phyloP scores from a whole-genome alignment of 768 basidiomycete genomes.

The Tephrocybe sp. region DNA sequence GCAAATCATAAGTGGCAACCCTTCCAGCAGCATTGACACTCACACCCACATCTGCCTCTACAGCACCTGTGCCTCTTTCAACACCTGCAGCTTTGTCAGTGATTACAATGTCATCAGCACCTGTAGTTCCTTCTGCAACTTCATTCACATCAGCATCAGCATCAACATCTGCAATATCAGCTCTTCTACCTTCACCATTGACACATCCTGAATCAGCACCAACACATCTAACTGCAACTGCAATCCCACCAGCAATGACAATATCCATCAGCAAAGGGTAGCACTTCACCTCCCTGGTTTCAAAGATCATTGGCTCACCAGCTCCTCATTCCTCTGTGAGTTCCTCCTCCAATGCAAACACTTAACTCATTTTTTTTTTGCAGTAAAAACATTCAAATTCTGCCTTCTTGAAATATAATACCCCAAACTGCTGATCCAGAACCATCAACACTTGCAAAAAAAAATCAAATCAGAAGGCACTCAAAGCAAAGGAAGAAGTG shows the following conservation, averaged over 20 bases:
- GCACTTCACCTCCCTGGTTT: too few relatives aligned
- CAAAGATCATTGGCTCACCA: not conserved
- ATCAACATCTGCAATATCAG: too few relatives aligned
- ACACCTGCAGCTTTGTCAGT: too few relatives aligned
- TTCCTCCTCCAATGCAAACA: too few relatives aligned
- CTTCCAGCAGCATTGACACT: too few relatives aligned
- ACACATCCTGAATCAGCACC: too few relatives aligned
- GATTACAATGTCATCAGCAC: too few relatives aligned
- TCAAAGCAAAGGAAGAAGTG: not conserved
- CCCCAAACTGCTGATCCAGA: not conserved
- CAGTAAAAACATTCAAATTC: not conserved
- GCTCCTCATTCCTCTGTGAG: not conserved
- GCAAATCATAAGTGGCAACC: slow-evolving; percentile 3
- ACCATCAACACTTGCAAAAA: not conserved
- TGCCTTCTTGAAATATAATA: not conserved
- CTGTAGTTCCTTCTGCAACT: too few relatives aligned
- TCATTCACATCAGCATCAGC: too few relatives aligned
- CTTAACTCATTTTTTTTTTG: not conserved
- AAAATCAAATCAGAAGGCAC: not conserved
- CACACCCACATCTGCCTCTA: not conserved
- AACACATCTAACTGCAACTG: too few relatives aligned
- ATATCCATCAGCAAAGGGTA: too few relatives aligned
- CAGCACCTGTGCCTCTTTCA: not conserved
- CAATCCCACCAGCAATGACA: not conserved
- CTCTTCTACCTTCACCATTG: too few relatives aligned